Conservation (phyloP, 805 yeast species). For the Yarrowia yakushimensis region DNA sequence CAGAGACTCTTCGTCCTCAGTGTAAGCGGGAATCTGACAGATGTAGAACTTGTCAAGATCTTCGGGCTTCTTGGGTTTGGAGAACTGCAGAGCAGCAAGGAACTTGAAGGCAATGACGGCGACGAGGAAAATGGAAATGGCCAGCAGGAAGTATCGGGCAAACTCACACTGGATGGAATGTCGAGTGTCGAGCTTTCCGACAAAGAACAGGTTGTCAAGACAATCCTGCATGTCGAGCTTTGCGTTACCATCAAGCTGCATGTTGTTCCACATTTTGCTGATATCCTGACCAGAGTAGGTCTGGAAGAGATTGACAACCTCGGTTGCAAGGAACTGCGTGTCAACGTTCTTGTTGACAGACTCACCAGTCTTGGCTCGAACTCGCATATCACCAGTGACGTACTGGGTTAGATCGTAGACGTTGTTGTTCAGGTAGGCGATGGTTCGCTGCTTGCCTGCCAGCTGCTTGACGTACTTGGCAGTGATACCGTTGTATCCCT, state of each 20-base stretch:
- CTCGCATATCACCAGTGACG: slow-evolving; percentile 38
- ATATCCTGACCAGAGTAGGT: slow-evolving; percentile 40
- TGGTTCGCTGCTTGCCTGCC: slow-evolving; percentile 30
- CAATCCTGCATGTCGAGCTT: slow-evolving; percentile 37
- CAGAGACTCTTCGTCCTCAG: slow-evolving; percentile 55
- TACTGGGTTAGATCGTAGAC: slow-evolving; percentile 42
- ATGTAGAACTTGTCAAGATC: slow-evolving; percentile 42
- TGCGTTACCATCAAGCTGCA: slow-evolving; percentile 32
- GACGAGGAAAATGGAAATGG: slow-evolving; percentile 41
- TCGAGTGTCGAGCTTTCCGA: slow-evolving; percentile 42
- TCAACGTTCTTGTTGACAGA: slow-evolving; percentile 31
- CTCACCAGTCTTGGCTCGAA: slow-evolving; percentile 35
- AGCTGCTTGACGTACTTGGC: slow-evolving; percentile 34
- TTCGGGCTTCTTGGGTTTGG: slow-evolving; percentile 38
- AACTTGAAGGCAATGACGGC: slow-evolving; percentile 40
- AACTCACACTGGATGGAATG: slow-evolving; percentile 41
- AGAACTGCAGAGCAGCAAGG: slow-evolving; percentile 43
- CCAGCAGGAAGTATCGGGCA: slow-evolving; percentile 44
- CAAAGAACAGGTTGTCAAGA: slow-evolving; percentile 41
- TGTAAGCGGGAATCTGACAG: slow-evolving; percentile 54
- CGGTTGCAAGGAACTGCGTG: slow-evolving; percentile 37
- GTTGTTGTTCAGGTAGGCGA: slow-evolving; percentile 40
- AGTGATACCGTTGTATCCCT: slow-evolving; percentile 41
- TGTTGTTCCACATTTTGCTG: slow-evolving; percentile 32
- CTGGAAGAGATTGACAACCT: slow-evolving; percentile 38